Base-by-base conservation (phyloP, 306 rosid genomes). In the Lagenaria siceraria region DNA sequence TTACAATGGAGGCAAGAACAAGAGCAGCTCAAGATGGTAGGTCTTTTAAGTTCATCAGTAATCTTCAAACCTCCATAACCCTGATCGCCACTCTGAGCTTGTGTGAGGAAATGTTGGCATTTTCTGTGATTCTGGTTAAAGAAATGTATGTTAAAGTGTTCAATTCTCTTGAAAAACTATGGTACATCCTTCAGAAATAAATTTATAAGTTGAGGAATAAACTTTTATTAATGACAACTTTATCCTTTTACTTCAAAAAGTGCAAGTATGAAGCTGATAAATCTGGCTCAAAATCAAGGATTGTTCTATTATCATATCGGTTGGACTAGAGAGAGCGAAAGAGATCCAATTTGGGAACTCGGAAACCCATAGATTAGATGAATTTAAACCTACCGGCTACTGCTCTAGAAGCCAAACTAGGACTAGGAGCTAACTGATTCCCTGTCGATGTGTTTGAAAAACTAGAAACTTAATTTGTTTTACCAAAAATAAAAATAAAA, bases 1-100 rank as follows among this genome's bases (percentile, higher is more conserved):
- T 84, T 95, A 92, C 73, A 93, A 90, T 7, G 82, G 81, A 36
- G 78, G 80, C 86, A 92, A 87, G 75, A 59, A 31, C 35, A 87
- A 85, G 84, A 85, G 46, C 36, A 38, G 53, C 76, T 63, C 84
- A 22, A 17, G 71, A 35, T 85, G 90, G 87, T 90, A 85, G 86
- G 55, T 35, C 8, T 24, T 71, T 25, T 5, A 10, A 24, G 56
- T 71, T 46, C 40, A 24, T 25, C 0, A 48, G 5, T 25, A 25
- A 27, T 15, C 36, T 46, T 14, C 76, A 15, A 51, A 71, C 24
- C 38, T 71, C 58, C 58, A 25, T 71, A 71, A 22, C 59, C 59
- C 22, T 27, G 59, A 71, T 48, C 33, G 6, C 6, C 11, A 68
- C 3, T 25, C 19, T 17, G 21, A 42, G 75, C 40, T 46, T 71